A percentile compares a stretch with the other conserved stretches of the same genome.
These are phyloP conservation scores for Annona cherimola DNA, from an alignment of 164 flowering plant species.

Conservation along the genomic window DNA sequence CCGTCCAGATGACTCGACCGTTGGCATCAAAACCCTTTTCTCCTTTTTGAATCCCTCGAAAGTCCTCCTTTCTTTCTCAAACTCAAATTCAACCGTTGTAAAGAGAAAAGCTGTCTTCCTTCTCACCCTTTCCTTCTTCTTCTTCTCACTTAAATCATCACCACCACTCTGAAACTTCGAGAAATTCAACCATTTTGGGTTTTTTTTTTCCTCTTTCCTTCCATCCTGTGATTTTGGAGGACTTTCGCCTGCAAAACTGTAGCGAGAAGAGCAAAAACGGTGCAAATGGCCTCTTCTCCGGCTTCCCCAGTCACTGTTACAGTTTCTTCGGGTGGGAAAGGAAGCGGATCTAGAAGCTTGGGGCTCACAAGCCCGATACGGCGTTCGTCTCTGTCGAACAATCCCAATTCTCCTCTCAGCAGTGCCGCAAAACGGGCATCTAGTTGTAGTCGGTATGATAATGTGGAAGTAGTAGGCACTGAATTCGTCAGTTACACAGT, in stretches of 20 bases:
- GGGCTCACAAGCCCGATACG: conserved; percentile 62
- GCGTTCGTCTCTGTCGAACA: conserved; percentile 53
- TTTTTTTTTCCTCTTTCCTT: neutral
- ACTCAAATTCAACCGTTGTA: conserved; percentile 13
- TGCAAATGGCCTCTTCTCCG: conserved; percentile 40
- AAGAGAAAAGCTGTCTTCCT: neutral
- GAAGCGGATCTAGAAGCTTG: conserved; percentile 32
- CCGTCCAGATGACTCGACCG: conserved; percentile 19
- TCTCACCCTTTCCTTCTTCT: too few relatives aligned
- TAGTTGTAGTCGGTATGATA: conserved; percentile 43
- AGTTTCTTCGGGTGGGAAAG: conserved; percentile 53
- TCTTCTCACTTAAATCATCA: conserved; percentile 3
- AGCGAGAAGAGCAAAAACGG: conserved; percentile 29
- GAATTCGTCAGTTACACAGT: conserved; percentile 70
- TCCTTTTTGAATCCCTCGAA: conserved; percentile 1
- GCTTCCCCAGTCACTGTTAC: conserved; percentile 73
- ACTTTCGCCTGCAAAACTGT: neutral
- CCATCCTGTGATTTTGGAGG: neutral
- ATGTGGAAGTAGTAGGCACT: conserved; percentile 25
- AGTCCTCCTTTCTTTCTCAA: neutral
- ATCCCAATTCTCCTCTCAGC: conserved; percentile 55
- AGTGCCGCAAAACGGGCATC: conserved; percentile 23
- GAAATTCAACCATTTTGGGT: neutral
- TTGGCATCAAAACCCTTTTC: neutral
- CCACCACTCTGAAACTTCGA: neutral